phyloP scores from a whole-genome alignment of 2,329 filamentous ascomycete species.

The Mariannaea elegans region DNA sequence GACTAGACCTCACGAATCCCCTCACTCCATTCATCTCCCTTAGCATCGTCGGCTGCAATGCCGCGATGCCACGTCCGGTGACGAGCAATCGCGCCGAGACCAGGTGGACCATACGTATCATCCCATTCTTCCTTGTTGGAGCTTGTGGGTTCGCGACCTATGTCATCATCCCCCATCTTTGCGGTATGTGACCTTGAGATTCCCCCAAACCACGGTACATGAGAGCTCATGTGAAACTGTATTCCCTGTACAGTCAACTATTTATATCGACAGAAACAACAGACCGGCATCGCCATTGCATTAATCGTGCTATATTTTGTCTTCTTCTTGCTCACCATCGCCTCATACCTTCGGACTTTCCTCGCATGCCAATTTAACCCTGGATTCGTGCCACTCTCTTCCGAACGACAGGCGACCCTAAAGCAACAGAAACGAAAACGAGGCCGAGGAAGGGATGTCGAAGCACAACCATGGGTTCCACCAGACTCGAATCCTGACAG shows the following conservation, averaged over 20 bases:
- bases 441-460: constrained; percentile 37
- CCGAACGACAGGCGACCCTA: constrained; percentile 50
- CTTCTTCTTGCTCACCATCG: constrained; percentile 71
- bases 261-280: constrained; percentile 63
- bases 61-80: constrained; percentile 43
- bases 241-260: constrained; percentile 65
- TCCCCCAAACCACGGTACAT: neutral
- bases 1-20: neutral
- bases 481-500: constrained; percentile 65
- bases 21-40: neutral
- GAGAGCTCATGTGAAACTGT: constrained; percentile 10
- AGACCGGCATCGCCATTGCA: constrained; percentile 67
- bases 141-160: constrained; percentile 76
- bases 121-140: constrained; percentile 75
- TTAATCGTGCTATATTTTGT: constrained; percentile 79
- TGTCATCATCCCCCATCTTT: constrained; percentile 72
- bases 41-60: constrained; percentile 37
- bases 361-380: constrained; percentile 74
- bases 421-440: constrained; percentile 32
- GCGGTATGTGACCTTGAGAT: constrained; percentile 61
- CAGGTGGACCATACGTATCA: constrained; percentile 59
- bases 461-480: constrained; percentile 44
- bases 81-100: constrained; percentile 42
- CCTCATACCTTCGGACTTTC: constrained; percentile 77
- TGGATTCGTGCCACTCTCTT: constrained; percentile 72